Conservation (phyloP, 1,139 yeast species). For the Yarrowia galli region DNA sequence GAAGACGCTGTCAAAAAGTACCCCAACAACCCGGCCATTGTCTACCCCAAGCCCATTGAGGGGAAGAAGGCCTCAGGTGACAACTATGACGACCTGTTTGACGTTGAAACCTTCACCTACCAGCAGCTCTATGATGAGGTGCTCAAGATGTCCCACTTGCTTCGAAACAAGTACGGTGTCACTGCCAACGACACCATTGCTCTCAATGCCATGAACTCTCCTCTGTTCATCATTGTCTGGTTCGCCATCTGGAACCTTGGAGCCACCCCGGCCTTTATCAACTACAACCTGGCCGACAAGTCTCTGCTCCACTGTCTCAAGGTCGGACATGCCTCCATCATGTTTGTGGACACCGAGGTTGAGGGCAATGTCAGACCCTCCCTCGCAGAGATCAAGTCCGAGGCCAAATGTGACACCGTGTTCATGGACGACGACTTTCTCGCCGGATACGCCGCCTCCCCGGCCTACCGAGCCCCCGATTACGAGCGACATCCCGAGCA, state of each 20-base stretch:
- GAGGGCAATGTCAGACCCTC: slow-evolving; percentile 62
- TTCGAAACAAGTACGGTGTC: slow-evolving; percentile 69
- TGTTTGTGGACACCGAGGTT: slow-evolving; percentile 80
- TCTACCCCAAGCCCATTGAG: slow-evolving; percentile 65
- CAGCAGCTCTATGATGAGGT: slow-evolving; percentile 69
- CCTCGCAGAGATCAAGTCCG: slow-evolving; percentile 56
- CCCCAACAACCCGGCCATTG: slow-evolving; percentile 64
- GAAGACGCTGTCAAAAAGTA: slow-evolving; percentile 59
- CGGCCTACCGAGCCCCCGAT: slow-evolving; percentile 56
- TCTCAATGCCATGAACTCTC: slow-evolving; percentile 80
- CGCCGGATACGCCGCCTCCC: slow-evolving; percentile 53
- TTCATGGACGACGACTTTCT: slow-evolving; percentile 61
- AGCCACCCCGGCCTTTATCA: slow-evolving; percentile 85
- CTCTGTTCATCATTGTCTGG: slow-evolving; percentile 81
- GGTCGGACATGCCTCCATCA: slow-evolving; percentile 67
- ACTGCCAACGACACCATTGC: slow-evolving; percentile 75
- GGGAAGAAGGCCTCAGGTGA: slow-evolving; percentile 40
- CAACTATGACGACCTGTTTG: slow-evolving; percentile 61
- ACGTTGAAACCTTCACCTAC: slow-evolving; percentile 71
- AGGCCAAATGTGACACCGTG: slow-evolving; percentile 54
- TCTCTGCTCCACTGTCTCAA: slow-evolving; percentile 83
- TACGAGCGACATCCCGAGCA: slow-evolving; percentile 46
- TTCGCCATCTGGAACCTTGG: slow-evolving; percentile 91
- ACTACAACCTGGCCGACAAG: slow-evolving; percentile 76
- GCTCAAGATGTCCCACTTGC: slow-evolving; percentile 68